A percentile compares a stretch with the other conserved stretches of the same genome.
Conservation (phyloP, 345 rosid species). For the Lepidium aucheri region DNA sequence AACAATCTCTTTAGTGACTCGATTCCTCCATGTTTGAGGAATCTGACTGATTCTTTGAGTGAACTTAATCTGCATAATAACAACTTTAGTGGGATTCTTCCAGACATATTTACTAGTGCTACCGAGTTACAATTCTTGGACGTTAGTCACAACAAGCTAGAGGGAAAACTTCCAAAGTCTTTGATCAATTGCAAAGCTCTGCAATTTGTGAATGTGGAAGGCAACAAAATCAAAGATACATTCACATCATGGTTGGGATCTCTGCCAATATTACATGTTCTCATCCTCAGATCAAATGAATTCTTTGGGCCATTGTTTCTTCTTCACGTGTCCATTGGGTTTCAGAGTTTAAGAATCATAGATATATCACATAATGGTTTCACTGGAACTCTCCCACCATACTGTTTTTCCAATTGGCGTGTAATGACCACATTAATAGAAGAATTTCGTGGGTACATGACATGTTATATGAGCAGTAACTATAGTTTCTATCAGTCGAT, state of each 20-base stretch:
- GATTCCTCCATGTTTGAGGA: slow-evolving; percentile 27
- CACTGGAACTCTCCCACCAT: neutral
- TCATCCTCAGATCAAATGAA: slow-evolving; percentile 29
- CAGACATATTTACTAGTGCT: neutral
- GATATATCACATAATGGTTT: slow-evolving; percentile 36
- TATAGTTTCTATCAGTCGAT: too few species aligned
- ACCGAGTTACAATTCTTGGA: neutral
- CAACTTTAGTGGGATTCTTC: slow-evolving; percentile 4
- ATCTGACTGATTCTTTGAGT: neutral
- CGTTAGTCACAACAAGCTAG: slow-evolving; percentile 11
- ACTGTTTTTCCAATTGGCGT: neutral
- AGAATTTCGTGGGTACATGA: neutral
- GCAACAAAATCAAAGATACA: slow-evolving; percentile 27
- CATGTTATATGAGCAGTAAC: too few species aligned
- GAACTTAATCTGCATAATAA: neutral
- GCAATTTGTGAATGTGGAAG: slow-evolving; percentile 32
- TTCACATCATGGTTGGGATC: slow-evolving; percentile 8
- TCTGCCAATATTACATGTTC: slow-evolving; percentile 23
- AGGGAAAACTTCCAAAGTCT: slow-evolving; percentile 21
- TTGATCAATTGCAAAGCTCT: slow-evolving; percentile 10
- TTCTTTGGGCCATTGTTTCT: slow-evolving; percentile 31
- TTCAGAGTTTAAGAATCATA: slow-evolving; percentile 33
- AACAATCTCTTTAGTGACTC: slow-evolving; percentile 25
- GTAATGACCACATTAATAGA: neutral
- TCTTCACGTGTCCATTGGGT: neutral